These are phyloP conservation scores for Adansonia gregorii DNA, from an alignment of 441 rosid species.

Conservation along the genomic window DNA sequence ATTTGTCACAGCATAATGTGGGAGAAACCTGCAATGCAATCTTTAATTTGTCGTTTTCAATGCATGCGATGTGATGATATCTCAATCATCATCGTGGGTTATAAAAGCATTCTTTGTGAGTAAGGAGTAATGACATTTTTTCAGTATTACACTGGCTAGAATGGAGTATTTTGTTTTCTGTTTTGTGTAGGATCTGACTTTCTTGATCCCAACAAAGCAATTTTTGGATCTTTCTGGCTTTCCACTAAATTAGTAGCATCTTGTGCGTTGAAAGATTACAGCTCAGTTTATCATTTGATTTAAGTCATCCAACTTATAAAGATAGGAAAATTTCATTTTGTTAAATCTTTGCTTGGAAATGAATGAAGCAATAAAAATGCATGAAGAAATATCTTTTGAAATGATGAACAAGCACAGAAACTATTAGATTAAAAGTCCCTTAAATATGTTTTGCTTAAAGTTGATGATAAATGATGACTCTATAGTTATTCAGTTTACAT, in stretches of 20 bases:
- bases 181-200: conserved; percentile 18
- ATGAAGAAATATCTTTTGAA: background rate
- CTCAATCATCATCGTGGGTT: background rate
- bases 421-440: background rate
- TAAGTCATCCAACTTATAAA: background rate
- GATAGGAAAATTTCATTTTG: background rate
- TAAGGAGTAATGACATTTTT: conserved; percentile 18
- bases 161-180: background rate
- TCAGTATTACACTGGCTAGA: background rate
- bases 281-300: background rate
- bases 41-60: background rate
- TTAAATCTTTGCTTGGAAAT: background rate
- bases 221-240: background rate
- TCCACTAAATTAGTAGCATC: background rate
- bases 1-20: background rate
- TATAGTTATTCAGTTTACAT: conserved; percentile 6
- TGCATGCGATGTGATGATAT: background rate
- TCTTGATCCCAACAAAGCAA: background rate
- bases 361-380: background rate
- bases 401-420: background rate
- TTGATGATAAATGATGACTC: background rate
- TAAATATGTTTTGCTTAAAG: background rate
- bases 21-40: background rate
- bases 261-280: background rate
- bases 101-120: background rate